These are phyloP conservation scores for Haematococcus lacustris DNA, from an alignment of 139 green algal species.

Conservation along the genomic window DNA sequence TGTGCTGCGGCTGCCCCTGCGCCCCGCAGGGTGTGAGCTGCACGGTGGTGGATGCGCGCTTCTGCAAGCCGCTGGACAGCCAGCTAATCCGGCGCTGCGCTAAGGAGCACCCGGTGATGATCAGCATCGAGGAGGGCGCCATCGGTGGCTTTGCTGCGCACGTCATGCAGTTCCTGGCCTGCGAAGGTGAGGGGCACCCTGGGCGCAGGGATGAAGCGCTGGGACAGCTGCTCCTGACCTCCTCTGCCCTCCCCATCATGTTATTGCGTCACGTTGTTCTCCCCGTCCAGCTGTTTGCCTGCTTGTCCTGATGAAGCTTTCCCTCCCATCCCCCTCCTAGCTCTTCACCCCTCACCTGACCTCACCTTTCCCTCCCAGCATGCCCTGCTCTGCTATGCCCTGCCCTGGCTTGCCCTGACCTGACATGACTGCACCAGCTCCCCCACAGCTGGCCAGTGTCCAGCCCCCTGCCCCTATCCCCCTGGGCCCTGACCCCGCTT, in stretches of 20 bases:
- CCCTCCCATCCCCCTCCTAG: no score
- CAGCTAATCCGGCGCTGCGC: slow-evolving; percentile 48
- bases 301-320: no score
- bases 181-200: slow-evolving; percentile 48
- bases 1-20: no score
- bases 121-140: slow-evolving; percentile 94
- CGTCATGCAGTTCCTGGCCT: slow-evolving; percentile 86
- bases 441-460: background rate
- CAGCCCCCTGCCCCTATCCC: background rate
- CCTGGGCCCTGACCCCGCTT: background rate
- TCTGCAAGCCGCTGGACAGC: slow-evolving; percentile 98
- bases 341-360: no score
- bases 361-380: no score
- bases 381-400: no score
- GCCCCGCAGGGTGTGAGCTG: slow-evolving; percentile 75
- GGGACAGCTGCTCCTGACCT: no score
- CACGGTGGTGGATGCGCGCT: slow-evolving; percentile 91
- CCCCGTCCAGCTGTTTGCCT: no score
- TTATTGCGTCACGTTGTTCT: no score
- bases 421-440: background rate
- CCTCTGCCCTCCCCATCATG: no score
- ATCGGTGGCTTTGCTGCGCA: slow-evolving; percentile 95
- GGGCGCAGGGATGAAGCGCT: no score
- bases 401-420: no score
- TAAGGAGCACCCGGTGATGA: slow-evolving; percentile 81